These are phyloP conservation scores for Xylariaceae sp. DNA, from an alignment of 2,329 filamentous ascomycete genomes.

Conservation along the genomic window DNA sequence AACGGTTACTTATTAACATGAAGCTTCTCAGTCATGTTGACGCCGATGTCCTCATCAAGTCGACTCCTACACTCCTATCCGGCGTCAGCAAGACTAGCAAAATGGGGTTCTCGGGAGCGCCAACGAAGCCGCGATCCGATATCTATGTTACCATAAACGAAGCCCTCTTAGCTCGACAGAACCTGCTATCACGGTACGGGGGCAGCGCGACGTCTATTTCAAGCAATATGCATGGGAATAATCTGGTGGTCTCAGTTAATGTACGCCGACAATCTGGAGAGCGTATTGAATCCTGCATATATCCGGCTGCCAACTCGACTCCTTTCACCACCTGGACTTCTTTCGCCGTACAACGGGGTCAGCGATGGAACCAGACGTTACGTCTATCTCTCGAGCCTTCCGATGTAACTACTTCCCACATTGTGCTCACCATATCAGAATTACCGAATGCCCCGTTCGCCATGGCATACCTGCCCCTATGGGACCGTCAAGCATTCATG, in stretches of 20 bases:
- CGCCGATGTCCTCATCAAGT: slow-evolving; percentile 73
- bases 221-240: slow-evolving; percentile 57
- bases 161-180: slow-evolving; percentile 72
- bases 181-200: slow-evolving; percentile 57
- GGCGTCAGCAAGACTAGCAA: slow-evolving; percentile 76
- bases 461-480: slow-evolving; percentile 86
- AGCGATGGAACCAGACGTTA: slow-evolving; percentile 83
- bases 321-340: slow-evolving; percentile 85
- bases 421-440: slow-evolving; percentile 86
- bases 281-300: slow-evolving; percentile 83
- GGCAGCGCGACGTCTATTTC: slow-evolving; percentile 72
- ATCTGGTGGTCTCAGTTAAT: slow-evolving; percentile 84
- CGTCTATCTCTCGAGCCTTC: slow-evolving; percentile 71
- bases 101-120: slow-evolving; percentile 90
- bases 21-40: slow-evolving; percentile 73
- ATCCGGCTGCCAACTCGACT: slow-evolving; percentile 73
- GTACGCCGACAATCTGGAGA: slow-evolving; percentile 74
- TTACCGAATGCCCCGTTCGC: slow-evolving; percentile 84
- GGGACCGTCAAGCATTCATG: slow-evolving; percentile 87
- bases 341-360: slow-evolving; percentile 69
- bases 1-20: slow-evolving; percentile 73
- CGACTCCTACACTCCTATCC: slow-evolving; percentile 81
- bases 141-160: slow-evolving; percentile 87
- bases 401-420: slow-evolving; percentile 75
- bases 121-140: slow-evolving; percentile 81